phyloP scores from a whole-genome alignment of 1,284 basidiomycete genomes.

The Naganishia sp. region DNA sequence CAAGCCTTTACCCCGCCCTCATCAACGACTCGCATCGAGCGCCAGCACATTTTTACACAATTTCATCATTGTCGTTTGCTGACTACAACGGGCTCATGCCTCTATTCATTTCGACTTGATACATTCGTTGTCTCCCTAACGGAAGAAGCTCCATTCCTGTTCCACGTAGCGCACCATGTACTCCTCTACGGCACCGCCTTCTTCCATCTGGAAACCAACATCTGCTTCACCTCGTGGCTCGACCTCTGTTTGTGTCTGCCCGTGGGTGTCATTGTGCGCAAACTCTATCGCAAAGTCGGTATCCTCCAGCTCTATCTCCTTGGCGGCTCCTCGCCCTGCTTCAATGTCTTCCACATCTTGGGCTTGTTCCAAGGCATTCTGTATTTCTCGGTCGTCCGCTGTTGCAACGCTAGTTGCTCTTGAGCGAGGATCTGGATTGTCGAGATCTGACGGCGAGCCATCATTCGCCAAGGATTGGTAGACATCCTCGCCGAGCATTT shows the following conservation, averaged over 20 bases:
- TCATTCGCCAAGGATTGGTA: slow-evolving; percentile 38
- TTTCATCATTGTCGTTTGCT: not conserved
- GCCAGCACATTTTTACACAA: no score
- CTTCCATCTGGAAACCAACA: slow-evolving; percentile 55
- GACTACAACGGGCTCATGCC: not conserved
- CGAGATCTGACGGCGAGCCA: not conserved
- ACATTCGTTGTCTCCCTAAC: slow-evolving; percentile 12
- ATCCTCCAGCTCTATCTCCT: slow-evolving; percentile 78
- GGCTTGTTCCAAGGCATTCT: slow-evolving; percentile 73
- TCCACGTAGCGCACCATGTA: slow-evolving; percentile 82
- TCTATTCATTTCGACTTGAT: not conserved
- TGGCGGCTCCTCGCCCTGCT: slow-evolving; percentile 75
- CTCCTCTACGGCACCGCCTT: slow-evolving; percentile 63
- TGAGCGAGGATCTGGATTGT: slow-evolving; percentile 35
- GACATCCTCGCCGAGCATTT: slow-evolving; percentile 65
- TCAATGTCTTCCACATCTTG: slow-evolving; percentile 84
- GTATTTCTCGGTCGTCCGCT: slow-evolving; percentile 57
- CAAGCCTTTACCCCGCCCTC: no score
- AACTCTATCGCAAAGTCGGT: slow-evolving; percentile 65
- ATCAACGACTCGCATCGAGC: no score
- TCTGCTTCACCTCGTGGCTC: slow-evolving; percentile 43
- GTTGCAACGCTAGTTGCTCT: slow-evolving; percentile 41
- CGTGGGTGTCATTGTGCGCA: slow-evolving; percentile 31
- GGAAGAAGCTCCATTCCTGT: slow-evolving; percentile 74
- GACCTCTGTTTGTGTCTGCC: slow-evolving; percentile 39